phyloP scores from a whole-genome alignment of 352 stramenopile genomes.

The Phytophthora pisi region DNA sequence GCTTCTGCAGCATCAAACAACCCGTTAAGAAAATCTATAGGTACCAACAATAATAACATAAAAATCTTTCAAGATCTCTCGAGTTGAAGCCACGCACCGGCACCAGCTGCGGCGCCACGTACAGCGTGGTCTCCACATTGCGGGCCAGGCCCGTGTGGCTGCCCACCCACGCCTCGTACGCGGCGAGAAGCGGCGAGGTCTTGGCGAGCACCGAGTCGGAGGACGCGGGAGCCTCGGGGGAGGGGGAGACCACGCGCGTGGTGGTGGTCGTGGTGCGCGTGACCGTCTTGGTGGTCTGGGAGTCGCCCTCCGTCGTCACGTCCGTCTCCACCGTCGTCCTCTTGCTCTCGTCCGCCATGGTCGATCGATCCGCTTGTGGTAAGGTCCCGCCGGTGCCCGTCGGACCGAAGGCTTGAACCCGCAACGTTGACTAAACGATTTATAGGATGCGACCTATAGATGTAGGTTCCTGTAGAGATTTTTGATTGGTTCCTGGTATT shows the following conservation, averaged over 20 bases:
- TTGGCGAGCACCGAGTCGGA: background rate
- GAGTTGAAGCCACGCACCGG: slow-evolving; percentile 41
- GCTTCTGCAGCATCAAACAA: slow-evolving; percentile 43
- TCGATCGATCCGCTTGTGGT: slow-evolving; percentile 3
- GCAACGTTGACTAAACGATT: slow-evolving; percentile 22
- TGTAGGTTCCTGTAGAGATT: background rate
- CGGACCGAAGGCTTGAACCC: background rate
- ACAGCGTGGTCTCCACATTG: slow-evolving; percentile 81
- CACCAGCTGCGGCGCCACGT: slow-evolving; percentile 79
- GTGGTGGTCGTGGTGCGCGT: slow-evolving; percentile 16
- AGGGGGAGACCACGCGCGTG: slow-evolving; percentile 2
- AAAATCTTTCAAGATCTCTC: background rate
- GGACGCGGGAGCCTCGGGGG: background rate
- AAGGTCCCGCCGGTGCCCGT: background rate
- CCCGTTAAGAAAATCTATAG: background rate
- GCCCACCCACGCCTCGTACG: slow-evolving; percentile 76
- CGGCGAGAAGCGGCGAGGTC: slow-evolving; percentile 33
- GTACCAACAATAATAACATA: background rate
- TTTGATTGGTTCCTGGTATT: background rate
- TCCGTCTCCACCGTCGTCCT: slow-evolving; percentile 24
- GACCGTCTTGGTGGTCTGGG: slow-evolving; percentile 11
- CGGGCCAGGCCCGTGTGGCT: slow-evolving; percentile 63
- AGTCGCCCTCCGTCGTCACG: slow-evolving; percentile 19
- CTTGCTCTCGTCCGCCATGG: slow-evolving; percentile 29
- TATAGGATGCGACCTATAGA: slow-evolving; percentile 1